Percentiles rank a stretch among this genome's conserved stretches.
Evolutionary conservation across 805 yeast genomes (phyloP).

Genomic region (Kluyveromyces lactis): DNA sequence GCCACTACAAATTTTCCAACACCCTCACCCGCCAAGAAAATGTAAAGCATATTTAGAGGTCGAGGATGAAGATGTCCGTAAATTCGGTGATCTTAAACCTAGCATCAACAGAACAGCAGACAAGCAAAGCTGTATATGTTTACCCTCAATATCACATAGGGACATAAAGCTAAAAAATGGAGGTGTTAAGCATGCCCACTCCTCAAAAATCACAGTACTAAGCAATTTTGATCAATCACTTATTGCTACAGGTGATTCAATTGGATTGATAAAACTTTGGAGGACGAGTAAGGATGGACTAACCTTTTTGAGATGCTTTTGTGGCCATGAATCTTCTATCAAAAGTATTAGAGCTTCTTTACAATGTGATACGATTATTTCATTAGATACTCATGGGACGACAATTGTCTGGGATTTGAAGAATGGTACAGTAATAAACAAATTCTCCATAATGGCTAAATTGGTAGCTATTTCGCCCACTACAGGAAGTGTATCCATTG

Average conservation of each 20-base stretch:
- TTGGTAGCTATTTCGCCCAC: conserved; percentile 43
- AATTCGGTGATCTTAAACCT: background rate
- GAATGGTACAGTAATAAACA: conserved; percentile 41
- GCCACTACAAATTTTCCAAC: conserved; percentile 61
- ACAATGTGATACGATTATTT: conserved; percentile 46
- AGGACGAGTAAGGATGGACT: conserved; percentile 12
- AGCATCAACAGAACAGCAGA: background rate
- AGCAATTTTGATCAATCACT: conserved; percentile 12
- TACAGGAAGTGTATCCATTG: conserved; percentile 43
- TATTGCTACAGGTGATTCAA: conserved; percentile 36
- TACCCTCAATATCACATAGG: too few species aligned
- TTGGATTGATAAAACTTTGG: conserved; percentile 59
- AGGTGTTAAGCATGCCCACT: conserved; percentile 1
- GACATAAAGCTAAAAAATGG: conserved; percentile 7
- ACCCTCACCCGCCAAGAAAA: conserved; percentile 50
- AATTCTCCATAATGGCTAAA: conserved; percentile 17
- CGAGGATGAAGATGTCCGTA: background rate
- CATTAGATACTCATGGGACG: conserved; percentile 47
- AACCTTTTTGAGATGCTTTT: conserved; percentile 35
- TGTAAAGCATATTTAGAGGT: conserved; percentile 10
- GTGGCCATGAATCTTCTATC: conserved; percentile 47
- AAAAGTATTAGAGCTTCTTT: conserved; percentile 40
- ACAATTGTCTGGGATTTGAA: conserved; percentile 61
- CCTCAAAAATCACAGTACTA: conserved; percentile 3
- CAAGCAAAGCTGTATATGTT: background rate